phyloP scores from a whole-genome alignment of 768 basidiomycete species.

The Auricularia cornea region DNA sequence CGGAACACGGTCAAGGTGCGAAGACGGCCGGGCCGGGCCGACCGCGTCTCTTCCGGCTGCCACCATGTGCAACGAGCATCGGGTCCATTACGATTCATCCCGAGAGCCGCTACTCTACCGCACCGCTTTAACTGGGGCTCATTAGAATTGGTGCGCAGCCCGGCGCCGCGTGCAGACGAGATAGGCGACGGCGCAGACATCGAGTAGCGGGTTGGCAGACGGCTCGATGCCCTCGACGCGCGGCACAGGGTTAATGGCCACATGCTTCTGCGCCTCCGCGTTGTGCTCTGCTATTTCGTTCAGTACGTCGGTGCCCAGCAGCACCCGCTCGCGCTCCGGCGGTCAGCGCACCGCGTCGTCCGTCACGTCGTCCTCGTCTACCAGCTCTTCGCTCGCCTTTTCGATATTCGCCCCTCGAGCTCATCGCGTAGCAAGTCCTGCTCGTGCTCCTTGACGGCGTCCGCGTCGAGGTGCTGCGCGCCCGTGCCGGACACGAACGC shows the following conservation, averaged over 20 bases:
- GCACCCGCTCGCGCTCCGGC: slow-evolving; percentile 5
- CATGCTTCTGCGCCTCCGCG: slow-evolving; percentile 10
- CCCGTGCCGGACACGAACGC: slow-evolving; percentile 1
- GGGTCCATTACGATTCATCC: too few species aligned
- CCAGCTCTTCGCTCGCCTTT: slow-evolving; percentile 6
- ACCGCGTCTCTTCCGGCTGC: too few species aligned
- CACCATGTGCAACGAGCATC: too few species aligned
- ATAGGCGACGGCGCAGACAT: slow-evolving; percentile 13
- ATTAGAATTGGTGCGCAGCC: too few species aligned
- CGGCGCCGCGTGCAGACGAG: slow-evolving; percentile 11
- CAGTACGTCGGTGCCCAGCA: slow-evolving; percentile 10
- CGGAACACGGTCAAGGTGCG: too few species aligned
- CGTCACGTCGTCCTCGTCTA: slow-evolving; percentile 11
- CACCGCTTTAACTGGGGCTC: too few species aligned
- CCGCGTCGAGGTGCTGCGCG: slow-evolving; percentile 1
- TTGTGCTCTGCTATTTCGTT: slow-evolving; percentile 4
- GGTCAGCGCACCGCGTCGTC: slow-evolving; percentile 15
- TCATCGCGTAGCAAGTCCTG: neutral
- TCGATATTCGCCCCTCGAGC: neutral
- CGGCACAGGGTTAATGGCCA: slow-evolving; percentile 15
- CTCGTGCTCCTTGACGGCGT: neutral
- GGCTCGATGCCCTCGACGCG: slow-evolving; percentile 14
- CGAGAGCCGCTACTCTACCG: too few species aligned
- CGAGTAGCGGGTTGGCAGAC: slow-evolving; percentile 14
- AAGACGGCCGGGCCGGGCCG: too few species aligned